Conservation (phyloP, 768 basidiomycete genomes). For the Auriscalpium vulgare region DNA sequence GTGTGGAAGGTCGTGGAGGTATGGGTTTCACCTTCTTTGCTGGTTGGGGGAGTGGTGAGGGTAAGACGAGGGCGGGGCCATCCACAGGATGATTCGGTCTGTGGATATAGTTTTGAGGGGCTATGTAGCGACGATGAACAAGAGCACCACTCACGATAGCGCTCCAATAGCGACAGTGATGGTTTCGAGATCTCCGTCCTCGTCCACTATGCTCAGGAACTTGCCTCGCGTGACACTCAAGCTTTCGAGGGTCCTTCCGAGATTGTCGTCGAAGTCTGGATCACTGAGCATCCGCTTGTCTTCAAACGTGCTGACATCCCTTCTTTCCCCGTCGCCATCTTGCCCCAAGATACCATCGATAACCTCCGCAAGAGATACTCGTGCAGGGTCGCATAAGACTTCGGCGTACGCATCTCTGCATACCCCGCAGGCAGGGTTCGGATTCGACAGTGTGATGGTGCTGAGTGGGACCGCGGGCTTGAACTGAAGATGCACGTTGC, state of each 20-base stretch:
- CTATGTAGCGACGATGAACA: neutral
- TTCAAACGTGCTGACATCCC: conserved; percentile 65
- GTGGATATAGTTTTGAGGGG: neutral
- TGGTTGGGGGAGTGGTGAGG: conserved; percentile 54
- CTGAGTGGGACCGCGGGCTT: conserved; percentile 75
- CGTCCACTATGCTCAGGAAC: conserved; percentile 85
- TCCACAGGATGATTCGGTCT: conserved; percentile 52
- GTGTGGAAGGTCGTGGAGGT: conserved; percentile 28
- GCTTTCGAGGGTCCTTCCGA: conserved; percentile 71
- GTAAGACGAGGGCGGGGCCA: conserved; percentile 51
- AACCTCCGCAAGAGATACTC: conserved; percentile 64
- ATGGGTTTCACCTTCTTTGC: conserved; percentile 29
- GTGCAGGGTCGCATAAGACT: conserved; percentile 64
- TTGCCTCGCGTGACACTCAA: conserved; percentile 75
- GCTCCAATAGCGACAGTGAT: conserved; percentile 61
- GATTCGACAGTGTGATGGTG: conserved; percentile 52
- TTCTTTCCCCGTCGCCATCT: conserved; percentile 33
- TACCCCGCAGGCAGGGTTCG: conserved; percentile 74
- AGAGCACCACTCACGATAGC: conserved; percentile 52
- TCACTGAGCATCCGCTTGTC: conserved; percentile 83
- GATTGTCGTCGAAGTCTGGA: conserved; percentile 91
- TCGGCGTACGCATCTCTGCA: conserved; percentile 81
- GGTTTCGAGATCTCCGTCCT: conserved; percentile 69
- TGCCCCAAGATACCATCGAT: conserved; percentile 56
- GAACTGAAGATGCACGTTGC: conserved; percentile 74